Evolutionary conservation across 2,329 filamentous ascomycete genomes (phyloP).

Genomic region (Nigrospora sphaerica): DNA sequence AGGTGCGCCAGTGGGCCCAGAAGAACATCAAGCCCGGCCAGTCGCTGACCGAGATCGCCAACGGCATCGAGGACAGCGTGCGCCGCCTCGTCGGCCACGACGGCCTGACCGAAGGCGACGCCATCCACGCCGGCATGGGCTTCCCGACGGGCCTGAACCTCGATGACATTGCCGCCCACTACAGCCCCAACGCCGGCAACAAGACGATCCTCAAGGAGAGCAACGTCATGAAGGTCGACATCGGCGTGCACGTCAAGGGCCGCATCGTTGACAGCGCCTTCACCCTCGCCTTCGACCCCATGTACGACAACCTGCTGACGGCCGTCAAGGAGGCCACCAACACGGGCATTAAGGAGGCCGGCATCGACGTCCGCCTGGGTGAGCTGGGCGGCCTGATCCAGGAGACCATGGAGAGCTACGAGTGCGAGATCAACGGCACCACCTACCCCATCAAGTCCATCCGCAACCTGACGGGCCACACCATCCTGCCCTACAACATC

Average conservation of each 20-base stretch:
- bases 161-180: conserved; percentile 82
- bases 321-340: conserved; percentile 73
- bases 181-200: conserved; percentile 81
- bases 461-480: conserved; percentile 83
- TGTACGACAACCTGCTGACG: conserved; percentile 66
- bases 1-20: conserved; percentile 78
- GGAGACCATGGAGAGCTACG: conserved; percentile 89
- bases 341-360: conserved; percentile 83
- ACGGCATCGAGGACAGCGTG: conserved; percentile 78
- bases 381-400: conserved; percentile 82
- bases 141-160: conserved; percentile 81
- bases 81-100: conserved; percentile 69
- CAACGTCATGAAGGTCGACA: conserved; percentile 79
- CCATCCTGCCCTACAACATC: conserved; percentile 82
- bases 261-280: conserved; percentile 78
- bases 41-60: conserved; percentile 72
- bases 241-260: conserved; percentile 74
- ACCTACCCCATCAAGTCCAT: conserved; percentile 79
- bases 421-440: conserved; percentile 73
- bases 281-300: conserved; percentile 67
- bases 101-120: conserved; percentile 72
- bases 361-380: conserved; percentile 83
- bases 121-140: conserved; percentile 71
- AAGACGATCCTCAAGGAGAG: conserved; percentile 63
- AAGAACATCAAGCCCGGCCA: conserved; percentile 76